Conservation (phyloP, 805 yeast genomes). For the Dipodascus albidus region DNA sequence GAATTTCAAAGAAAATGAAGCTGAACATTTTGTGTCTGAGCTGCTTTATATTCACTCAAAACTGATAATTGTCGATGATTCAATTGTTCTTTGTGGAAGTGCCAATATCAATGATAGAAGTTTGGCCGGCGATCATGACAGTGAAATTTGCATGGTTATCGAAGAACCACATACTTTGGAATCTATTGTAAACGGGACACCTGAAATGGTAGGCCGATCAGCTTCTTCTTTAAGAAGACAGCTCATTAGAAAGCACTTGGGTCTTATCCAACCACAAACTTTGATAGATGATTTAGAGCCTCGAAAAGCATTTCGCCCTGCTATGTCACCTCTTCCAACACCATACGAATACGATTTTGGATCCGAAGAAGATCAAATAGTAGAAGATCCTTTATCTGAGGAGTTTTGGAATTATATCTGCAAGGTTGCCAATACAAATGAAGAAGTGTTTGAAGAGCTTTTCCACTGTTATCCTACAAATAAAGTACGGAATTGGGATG, state of each 20-base stretch:
- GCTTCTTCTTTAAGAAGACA: conserved; percentile 5
- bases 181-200: conserved; percentile 3
- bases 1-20: conserved; percentile 4
- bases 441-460: conserved; percentile 7
- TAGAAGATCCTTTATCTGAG: conserved; percentile 7
- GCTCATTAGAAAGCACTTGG: conserved; percentile 6
- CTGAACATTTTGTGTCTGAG: conserved; percentile 6
- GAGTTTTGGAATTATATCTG: conserved; percentile 19
- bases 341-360: conserved; percentile 4
- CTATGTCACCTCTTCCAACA: background rate
- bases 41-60: conserved; percentile 7
- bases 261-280: conserved; percentile 3
- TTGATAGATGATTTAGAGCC: conserved; percentile 1
- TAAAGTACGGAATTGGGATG: conserved; percentile 4
- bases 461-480: conserved; percentile 8
- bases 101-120: conserved; percentile 8
- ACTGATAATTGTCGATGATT: conserved; percentile 7
- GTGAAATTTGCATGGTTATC: conserved; percentile 6
- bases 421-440: conserved; percentile 22
- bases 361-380: conserved; percentile 4
- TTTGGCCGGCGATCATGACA: conserved; percentile 7
- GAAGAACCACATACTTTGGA: conserved; percentile 3
- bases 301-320: conserved; percentile 4
- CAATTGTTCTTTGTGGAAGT: conserved; percentile 6
- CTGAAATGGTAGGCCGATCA: background rate